A percentile compares a stretch with the other conserved stretches of the same genome.
These are phyloP conservation scores for Pichia sp. DNA, from an alignment of 1,139 yeast species.

Conservation along the genomic window DNA sequence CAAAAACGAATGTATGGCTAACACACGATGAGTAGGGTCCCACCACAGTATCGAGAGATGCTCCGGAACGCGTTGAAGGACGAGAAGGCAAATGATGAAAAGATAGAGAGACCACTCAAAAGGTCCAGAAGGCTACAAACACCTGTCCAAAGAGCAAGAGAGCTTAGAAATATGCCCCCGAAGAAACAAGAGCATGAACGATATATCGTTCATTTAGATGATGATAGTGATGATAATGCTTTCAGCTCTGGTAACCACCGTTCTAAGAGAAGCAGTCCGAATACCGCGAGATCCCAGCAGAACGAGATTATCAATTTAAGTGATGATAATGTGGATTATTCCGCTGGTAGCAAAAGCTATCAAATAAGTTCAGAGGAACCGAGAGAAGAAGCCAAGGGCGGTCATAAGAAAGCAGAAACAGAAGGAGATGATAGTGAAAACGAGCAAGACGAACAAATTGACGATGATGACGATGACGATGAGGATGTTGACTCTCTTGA, in stretches of 20 bases:
- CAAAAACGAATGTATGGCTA: not conserved
- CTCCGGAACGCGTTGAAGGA: constrained; percentile 14
- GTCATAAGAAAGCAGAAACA: no score
- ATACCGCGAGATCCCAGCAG: not conserved
- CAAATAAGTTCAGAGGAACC: not conserved
- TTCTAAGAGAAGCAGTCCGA: not conserved
- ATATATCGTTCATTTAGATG: constrained; percentile 10
- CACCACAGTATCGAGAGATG: constrained; percentile 15
- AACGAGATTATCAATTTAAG: not conserved
- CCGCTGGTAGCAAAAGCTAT: not conserved
- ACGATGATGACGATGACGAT: constrained; percentile 22
- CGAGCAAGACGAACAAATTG: not conserved
- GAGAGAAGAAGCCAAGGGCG: no score
- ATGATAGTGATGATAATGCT: constrained; percentile 5
- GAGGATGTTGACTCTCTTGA: constrained; percentile 33
- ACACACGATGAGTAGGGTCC: constrained; percentile 9
- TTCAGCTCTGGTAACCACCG: not conserved
- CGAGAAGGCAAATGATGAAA: constrained; percentile 4
- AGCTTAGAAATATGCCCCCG: constrained; percentile 6
- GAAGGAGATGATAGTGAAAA: no score
- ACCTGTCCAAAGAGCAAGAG: constrained; percentile 10
- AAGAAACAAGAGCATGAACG: constrained; percentile 6
- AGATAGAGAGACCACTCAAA: constrained; percentile 9
- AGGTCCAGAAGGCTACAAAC: constrained; percentile 9
- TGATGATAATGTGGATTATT: not conserved